Evolutionary conservation across 2,329 filamentous ascomycete genomes (phyloP).

Genomic region (Colletotrichum cereale): DNA sequence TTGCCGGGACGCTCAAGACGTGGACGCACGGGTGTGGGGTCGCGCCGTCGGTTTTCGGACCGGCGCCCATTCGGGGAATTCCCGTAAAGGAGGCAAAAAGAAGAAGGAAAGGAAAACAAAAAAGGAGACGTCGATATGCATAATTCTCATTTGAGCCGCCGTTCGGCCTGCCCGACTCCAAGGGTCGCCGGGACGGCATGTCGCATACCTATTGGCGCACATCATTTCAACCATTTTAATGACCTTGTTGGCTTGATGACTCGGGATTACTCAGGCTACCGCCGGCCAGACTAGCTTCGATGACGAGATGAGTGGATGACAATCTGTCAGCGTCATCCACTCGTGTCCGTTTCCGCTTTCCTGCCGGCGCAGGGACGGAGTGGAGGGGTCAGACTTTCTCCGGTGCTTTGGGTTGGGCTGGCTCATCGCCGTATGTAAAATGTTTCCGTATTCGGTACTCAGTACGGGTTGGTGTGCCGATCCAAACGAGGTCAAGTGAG

Average conservation of each 20-base stretch:
- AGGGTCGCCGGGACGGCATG: conserved; percentile 6
- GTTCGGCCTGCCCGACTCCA: conserved; percentile 24
- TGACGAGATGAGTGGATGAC: not conserved
- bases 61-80: conserved; percentile 23
- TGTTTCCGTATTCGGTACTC: not conserved
- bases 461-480: not conserved
- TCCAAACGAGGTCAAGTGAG: not conserved
- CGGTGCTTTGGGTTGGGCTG: not conserved
- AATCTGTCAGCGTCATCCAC: conserved; percentile 1
- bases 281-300: not conserved
- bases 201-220: not conserved
- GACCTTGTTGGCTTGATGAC: not conserved
- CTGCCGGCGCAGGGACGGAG: not conserved
- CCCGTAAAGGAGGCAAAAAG: not conserved
- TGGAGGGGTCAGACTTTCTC: not conserved
- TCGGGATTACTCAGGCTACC: not conserved
- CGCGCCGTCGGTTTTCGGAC: conserved; percentile 24
- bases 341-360: conserved; percentile 1
- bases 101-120: not conserved
- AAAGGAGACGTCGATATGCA: not conserved
- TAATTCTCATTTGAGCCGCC: conserved; percentile 26
- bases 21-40: conserved; percentile 18
- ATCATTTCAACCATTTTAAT: not conserved
- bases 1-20: conserved; percentile 20
- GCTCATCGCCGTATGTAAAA: not conserved